Percentiles rank a stretch among this genome's conserved stretches.
Evolutionary conservation across 176 grass and related monocot species (phyloP).

Genomic region (Aegilops sharonensis): DNA sequence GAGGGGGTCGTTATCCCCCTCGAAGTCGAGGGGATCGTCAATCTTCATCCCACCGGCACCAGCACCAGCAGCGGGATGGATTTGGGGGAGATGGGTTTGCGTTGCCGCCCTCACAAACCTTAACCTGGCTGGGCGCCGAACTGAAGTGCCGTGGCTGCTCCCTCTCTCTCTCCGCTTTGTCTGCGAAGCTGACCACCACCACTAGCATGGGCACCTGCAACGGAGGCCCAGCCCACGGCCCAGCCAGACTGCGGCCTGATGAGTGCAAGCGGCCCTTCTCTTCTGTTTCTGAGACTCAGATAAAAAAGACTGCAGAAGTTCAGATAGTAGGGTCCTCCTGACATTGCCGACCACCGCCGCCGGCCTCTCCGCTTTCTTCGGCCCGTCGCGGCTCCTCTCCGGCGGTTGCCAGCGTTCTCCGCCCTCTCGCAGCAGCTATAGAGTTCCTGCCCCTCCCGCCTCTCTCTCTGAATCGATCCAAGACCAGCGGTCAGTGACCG

Average conservation of each 20-base stretch:
- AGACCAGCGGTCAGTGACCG: background rate
- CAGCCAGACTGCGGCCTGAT: background rate
- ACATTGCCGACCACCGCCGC: background rate
- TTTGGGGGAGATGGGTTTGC: background rate
- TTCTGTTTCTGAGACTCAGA: background rate
- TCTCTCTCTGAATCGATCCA: background rate
- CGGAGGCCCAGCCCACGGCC: conserved; percentile 7
- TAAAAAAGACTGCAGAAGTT: background rate
- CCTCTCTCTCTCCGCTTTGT: background rate
- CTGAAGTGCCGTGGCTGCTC: background rate
- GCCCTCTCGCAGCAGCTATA: background rate
- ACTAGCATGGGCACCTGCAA: no score
- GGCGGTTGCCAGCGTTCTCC: background rate
- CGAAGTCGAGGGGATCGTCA: conserved; percentile 87
- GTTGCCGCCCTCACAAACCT: background rate
- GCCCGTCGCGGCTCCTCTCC: background rate
- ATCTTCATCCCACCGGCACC: conserved; percentile 10
- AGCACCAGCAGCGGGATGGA: background rate
- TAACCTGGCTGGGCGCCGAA: background rate
- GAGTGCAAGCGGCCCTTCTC: background rate
- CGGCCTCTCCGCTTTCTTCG: background rate
- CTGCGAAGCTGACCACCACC: background rate
- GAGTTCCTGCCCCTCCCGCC: background rate
- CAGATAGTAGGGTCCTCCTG: background rate
- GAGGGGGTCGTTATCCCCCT: conserved; percentile 65